phyloP scores from a whole-genome alignment of 306 rosid genomes.

The Psophocarpus tetragonolobus region DNA sequence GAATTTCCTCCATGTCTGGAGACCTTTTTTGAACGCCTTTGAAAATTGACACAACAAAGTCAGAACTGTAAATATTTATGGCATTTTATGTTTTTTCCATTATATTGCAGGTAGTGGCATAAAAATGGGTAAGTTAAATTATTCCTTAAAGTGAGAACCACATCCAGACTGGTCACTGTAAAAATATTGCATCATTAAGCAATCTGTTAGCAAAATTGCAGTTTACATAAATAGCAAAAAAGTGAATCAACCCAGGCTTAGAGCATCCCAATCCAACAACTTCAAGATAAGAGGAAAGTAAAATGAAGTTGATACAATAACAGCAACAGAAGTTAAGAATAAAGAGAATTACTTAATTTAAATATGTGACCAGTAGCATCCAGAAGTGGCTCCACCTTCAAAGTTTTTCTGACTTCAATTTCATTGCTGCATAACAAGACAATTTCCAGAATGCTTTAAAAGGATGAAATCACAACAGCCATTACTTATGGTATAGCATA shows the following conservation, averaged over 20 bases:
- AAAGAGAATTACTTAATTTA: conserved; percentile 67
- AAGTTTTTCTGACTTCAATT: conserved; percentile 70
- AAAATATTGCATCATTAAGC: not conserved
- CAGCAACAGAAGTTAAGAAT: conserved; percentile 22
- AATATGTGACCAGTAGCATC: conserved; percentile 89
- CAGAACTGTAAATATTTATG: conserved; percentile 11
- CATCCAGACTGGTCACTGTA: not conserved
- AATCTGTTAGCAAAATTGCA: not conserved
- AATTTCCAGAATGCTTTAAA: conserved; percentile 2
- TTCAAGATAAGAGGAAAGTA: not conserved
- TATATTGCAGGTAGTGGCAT: not conserved
- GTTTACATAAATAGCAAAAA: not conserved
- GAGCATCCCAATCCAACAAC: conserved; percentile 6
- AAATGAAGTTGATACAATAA: not conserved
- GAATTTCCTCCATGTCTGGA: conserved; percentile 55
- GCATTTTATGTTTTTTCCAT: conserved; percentile 7
- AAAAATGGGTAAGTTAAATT: conserved; percentile 11
- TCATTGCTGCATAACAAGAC: conserved; percentile 64
- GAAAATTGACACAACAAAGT: conserved; percentile 36
- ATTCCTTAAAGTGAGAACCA: not conserved
- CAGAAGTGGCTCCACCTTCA: conserved; percentile 90
- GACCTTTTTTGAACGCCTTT: conserved; percentile 82
- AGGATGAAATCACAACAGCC: not conserved
- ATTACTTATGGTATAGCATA: not conserved
- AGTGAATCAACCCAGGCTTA: not conserved